Conservation (phyloP, 805 yeast species). For the Lachancea quebecensis region DNA sequence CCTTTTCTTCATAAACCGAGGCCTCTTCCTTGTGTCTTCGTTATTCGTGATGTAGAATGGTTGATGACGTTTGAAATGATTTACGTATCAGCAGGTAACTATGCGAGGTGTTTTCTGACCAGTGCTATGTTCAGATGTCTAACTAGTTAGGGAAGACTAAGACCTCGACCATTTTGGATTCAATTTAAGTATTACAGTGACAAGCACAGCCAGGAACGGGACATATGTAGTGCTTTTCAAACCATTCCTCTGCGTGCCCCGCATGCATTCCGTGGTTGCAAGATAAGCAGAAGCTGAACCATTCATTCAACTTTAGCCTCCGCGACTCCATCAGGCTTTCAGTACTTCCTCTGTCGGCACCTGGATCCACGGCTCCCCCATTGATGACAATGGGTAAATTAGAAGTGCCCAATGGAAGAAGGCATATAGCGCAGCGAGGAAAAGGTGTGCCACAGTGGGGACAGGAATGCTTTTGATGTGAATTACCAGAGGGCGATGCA, state of each 20-base stretch:
- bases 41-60: no score
- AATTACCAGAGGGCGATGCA: constrained; percentile 10
- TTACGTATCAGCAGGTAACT: no score
- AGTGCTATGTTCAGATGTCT: no score
- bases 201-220: constrained; percentile 94
- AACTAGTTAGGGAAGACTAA: no score
- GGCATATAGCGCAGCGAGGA: constrained; percentile 87
- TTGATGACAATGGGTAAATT: constrained; percentile 29
- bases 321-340: constrained; percentile 12
- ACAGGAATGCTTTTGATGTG: constrained; percentile 40
- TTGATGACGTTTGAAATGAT: no score
- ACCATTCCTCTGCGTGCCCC: constrained; percentile 95
- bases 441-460: constrained; percentile 83
- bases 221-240: constrained; percentile 75
- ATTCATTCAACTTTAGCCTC: constrained; percentile 46
- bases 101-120: no score
- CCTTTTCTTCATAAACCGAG: no score
- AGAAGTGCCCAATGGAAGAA: constrained; percentile 63
- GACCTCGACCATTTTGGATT: no score
- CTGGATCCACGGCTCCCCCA: constrained; percentile 14
- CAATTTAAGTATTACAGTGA: constrained; percentile 53
- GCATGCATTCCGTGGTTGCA: constrained; percentile 96
- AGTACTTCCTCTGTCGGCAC: constrained; percentile 9
- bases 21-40: no score
- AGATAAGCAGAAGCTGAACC: constrained; percentile 87